Percentiles rank a stretch among this genome's conserved stretches.
Evolutionary conservation across 1,284 basidiomycete species (phyloP).

Genomic region (Trametes sp.): DNA sequence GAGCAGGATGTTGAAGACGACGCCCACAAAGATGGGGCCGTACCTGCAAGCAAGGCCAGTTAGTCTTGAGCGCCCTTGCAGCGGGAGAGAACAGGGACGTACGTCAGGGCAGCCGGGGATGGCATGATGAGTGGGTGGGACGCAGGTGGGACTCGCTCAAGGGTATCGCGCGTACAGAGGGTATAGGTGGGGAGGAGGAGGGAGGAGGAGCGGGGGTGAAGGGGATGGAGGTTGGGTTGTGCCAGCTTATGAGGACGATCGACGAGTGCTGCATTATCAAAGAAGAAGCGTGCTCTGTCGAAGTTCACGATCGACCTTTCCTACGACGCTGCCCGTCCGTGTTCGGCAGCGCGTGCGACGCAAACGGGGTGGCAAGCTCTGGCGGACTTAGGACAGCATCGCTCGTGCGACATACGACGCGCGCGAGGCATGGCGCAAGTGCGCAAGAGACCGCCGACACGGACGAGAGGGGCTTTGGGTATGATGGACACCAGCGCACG

Average conservation of each 20-base stretch:
- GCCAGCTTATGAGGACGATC: conserved; percentile 24
- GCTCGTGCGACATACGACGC: background rate
- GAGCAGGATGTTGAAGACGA: conserved; percentile 49
- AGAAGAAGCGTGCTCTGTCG: conserved; percentile 15
- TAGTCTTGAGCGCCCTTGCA: background rate
- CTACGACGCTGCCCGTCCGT: conserved; percentile 10
- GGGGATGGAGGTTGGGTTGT: conserved; percentile 5
- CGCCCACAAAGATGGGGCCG: conserved; percentile 51
- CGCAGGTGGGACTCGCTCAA: conserved; percentile 10
- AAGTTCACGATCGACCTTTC: conserved; percentile 14
- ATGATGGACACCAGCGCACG: background rate
- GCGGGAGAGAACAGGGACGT: conserved; percentile 10
- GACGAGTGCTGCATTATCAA: conserved; percentile 1
- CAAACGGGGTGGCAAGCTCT: background rate
- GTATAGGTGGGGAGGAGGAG: conserved; percentile 1
- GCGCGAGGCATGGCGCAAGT: background rate
- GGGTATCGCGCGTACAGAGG: conserved; percentile 30
- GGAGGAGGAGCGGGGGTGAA: conserved; percentile 4
- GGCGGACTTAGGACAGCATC: background rate
- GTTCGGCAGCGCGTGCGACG: conserved; percentile 21
- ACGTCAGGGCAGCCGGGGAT: conserved; percentile 39
- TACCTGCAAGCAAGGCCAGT: conserved; percentile 35
- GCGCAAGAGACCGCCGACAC: background rate
- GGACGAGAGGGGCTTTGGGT: background rate
- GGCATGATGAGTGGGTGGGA: conserved; percentile 26